A percentile compares a stretch with the other conserved stretches of the same genome.
phyloP scores from a whole-genome alignment of 257 asterid species.

The Buddleja alternifolia region DNA sequence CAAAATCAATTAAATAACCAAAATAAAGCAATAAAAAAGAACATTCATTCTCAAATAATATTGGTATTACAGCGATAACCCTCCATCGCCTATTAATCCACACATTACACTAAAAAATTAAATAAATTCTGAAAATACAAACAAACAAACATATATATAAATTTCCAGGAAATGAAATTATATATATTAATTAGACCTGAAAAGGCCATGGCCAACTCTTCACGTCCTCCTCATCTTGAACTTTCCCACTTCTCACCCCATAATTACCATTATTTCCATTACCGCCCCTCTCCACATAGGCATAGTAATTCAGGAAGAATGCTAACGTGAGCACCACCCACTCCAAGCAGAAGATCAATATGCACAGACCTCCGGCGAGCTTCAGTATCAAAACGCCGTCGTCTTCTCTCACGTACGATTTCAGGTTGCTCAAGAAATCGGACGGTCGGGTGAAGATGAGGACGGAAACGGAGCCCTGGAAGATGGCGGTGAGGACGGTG shows the following conservation, averaged over 20 bases:
- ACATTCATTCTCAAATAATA: constrained; percentile 7
- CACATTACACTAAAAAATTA: constrained; percentile 15
- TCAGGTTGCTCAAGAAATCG: constrained; percentile 72
- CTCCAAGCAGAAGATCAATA: constrained; percentile 72
- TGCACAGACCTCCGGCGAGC: constrained; percentile 74
- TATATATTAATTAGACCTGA: constrained; percentile 46
- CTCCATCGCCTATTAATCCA: constrained; percentile 33
- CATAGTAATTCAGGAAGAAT: constrained; percentile 75
- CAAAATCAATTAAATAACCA: not conserved
- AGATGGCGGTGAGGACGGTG: constrained; percentile 84
- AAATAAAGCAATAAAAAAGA: not conserved
- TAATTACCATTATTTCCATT: constrained; percentile 27
- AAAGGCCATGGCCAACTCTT: constrained; percentile 92
- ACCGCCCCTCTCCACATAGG: constrained; percentile 57
- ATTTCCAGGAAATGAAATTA: not conserved
- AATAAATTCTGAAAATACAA: not conserved
- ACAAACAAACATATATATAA: not conserved
- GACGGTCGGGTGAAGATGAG: constrained; percentile 76
- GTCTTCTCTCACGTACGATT: constrained; percentile 82
- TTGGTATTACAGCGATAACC: constrained; percentile 30
- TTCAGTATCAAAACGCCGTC: constrained; percentile 77
- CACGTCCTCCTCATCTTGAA: constrained; percentile 73
- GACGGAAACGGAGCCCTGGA: constrained; percentile 86
- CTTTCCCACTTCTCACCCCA: constrained; percentile 60
- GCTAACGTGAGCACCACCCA: constrained; percentile 91